Percentiles rank a stretch among this genome's conserved stretches.
Conservation (phyloP, 202 grass and related monocot genomes). For the Zizania palustris region DNA sequence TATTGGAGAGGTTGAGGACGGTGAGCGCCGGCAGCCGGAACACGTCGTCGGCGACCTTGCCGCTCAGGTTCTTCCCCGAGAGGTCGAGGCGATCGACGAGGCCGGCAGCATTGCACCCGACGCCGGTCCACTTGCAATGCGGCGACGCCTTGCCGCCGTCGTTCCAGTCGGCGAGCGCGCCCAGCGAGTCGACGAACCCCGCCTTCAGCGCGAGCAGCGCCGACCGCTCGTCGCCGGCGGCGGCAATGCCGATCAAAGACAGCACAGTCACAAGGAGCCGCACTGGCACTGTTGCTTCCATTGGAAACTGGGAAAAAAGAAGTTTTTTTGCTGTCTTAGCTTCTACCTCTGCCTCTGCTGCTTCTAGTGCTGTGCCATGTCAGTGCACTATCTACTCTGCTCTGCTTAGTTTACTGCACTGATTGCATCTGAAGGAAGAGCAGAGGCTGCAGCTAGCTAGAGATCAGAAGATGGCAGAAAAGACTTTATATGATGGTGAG, state of each 20-base stretch:
- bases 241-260: background rate
- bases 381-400: conserved; percentile 40
- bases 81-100: conserved; percentile 65
- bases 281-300: conserved; percentile 42
- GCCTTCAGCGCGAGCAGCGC: conserved; percentile 63
- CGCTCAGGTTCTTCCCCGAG: conserved; percentile 74
- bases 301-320: conserved; percentile 9
- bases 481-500: conserved; percentile 48
- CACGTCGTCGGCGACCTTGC: conserved; percentile 56
- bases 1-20: conserved; percentile 79
- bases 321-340: conserved; percentile 26
- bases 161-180: conserved; percentile 61
- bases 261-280: conserved; percentile 40
- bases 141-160: conserved; percentile 31
- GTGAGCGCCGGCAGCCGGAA: conserved; percentile 51
- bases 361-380: conserved; percentile 59
- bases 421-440: conserved; percentile 37
- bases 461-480: conserved; percentile 45
- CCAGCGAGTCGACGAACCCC: conserved; percentile 60
- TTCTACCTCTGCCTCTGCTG: conserved; percentile 39
- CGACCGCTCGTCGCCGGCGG: conserved; percentile 43
- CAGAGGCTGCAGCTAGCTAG: conserved; percentile 36
- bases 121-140: conserved; percentile 79
- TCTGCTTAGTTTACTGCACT: conserved; percentile 28
- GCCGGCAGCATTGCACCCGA: conserved; percentile 58